A percentile compares a stretch with the other conserved stretches of the same genome.
Evolutionary conservation across 2,329 filamentous ascomycete genomes (phyloP).

Genomic region (Microdochium bolleyi): DNA sequence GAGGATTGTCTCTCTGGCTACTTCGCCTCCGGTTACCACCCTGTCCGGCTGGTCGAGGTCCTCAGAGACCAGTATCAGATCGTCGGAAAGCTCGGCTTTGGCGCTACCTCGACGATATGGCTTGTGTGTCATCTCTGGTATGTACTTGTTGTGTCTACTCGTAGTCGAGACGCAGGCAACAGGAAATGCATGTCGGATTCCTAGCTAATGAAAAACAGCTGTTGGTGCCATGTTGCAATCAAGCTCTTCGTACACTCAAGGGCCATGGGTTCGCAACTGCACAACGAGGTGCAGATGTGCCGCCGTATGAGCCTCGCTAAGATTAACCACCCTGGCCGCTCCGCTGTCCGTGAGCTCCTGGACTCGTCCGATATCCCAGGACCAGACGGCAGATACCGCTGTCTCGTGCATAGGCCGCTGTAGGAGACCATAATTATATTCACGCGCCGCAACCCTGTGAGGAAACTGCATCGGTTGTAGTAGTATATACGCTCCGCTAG

Average conservation of each 20-base stretch:
- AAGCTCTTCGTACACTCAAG: constrained; percentile 20
- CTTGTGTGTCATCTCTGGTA: constrained; percentile 11
- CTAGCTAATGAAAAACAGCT: too few relatives aligned
- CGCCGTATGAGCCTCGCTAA: too few relatives aligned
- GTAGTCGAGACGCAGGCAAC: neutral
- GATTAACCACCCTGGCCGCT: constrained; percentile 22
- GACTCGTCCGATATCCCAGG: constrained; percentile 27
- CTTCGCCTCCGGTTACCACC: constrained; percentile 3
- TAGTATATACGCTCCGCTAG: constrained; percentile 25
- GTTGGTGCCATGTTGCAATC: constrained; percentile 23
- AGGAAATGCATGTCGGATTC: too few relatives aligned
- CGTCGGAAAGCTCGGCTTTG: constrained; percentile 14
- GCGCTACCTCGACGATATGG: constrained; percentile 12
- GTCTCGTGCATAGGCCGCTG: constrained; percentile 30
- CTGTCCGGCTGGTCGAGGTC: constrained; percentile 5
- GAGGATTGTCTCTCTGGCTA: constrained; percentile 5
- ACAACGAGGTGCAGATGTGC: constrained; percentile 32
- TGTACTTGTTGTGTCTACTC: neutral
- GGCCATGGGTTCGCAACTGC: constrained; percentile 11
- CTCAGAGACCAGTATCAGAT: constrained; percentile 11
- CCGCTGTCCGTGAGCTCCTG: constrained; percentile 21
- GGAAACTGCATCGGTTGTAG: constrained; percentile 22
- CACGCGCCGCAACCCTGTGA: constrained; percentile 27
- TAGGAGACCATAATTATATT: constrained; percentile 31
- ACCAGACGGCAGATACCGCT: constrained; percentile 24